Conservation (phyloP, 129 eudicot species). For the Flaveria ramosissima region DNA sequence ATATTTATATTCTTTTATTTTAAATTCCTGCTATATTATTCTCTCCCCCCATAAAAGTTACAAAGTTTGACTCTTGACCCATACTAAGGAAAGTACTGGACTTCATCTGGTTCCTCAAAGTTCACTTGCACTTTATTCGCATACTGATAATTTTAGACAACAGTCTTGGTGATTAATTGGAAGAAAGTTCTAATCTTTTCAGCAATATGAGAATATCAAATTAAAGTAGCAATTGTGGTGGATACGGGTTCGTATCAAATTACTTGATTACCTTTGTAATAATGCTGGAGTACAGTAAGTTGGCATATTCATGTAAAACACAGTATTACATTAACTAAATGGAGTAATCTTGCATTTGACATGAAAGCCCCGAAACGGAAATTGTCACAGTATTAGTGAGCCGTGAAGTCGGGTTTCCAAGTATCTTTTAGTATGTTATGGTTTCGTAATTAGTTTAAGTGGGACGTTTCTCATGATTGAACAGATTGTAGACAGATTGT, state of each 20-base stretch:
- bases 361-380: not conserved
- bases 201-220: not conserved
- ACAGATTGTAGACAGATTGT: not conserved
- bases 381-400: not conserved
- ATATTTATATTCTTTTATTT: not conserved
- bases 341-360: conserved; percentile 2
- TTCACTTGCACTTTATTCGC: not conserved
- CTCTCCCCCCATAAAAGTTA: not conserved
- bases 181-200: not conserved
- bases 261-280: not conserved
- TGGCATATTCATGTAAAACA: not conserved
- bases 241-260: conserved; percentile 2
- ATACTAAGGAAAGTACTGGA: conserved; percentile 1
- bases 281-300: conserved; percentile 10
- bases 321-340: not conserved
- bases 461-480: not conserved
- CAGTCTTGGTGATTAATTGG: not conserved
- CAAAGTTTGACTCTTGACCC: conserved; percentile 14
- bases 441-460: not conserved
- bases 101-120: conserved; percentile 8
- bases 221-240: conserved; percentile 1
- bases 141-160: not conserved
- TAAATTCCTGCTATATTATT: not conserved
- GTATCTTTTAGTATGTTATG: conserved; percentile 2
- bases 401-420: not conserved